Evolutionary conservation across 306 rosid species (phyloP).

Genomic region (Chamaecrista fasciculata): DNA sequence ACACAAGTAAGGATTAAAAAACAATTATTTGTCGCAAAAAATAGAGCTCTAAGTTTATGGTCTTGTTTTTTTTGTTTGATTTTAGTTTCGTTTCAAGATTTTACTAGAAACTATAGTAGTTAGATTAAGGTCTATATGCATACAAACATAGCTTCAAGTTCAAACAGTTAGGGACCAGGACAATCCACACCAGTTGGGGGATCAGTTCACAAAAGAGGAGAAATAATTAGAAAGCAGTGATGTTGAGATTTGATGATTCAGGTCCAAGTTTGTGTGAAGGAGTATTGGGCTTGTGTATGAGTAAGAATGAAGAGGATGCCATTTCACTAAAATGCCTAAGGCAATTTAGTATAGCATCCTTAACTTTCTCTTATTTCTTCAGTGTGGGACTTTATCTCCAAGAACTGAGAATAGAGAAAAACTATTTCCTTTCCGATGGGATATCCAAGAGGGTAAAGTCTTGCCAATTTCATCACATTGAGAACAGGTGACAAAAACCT

Average conservation of each 20-base stretch:
- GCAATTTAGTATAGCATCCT: no score
- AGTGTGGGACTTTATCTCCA: no score
- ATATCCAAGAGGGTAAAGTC: neutral
- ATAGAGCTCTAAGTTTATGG: neutral
- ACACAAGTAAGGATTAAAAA: neutral
- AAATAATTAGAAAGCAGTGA: neutral
- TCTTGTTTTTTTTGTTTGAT: neutral
- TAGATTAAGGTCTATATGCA: neutral
- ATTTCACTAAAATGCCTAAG: no score
- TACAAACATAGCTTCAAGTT: neutral
- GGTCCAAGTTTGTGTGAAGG: no score
- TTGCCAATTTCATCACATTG: neutral
- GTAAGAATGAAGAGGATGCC: no score
- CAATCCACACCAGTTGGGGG: neutral
- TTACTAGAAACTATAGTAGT: neutral
- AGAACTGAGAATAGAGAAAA: neutral
- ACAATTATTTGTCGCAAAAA: neutral
- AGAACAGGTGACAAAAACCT: neutral
- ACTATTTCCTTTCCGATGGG: neutral
- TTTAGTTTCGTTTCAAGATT: neutral
- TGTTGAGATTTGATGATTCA: no score
- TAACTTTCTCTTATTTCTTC: no score
- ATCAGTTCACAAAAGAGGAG: neutral
- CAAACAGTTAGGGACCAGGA: neutral
- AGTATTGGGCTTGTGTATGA: no score